These are phyloP conservation scores for Biancaea sappan DNA, from an alignment of 306 rosid genomes.

Conservation along the genomic window DNA sequence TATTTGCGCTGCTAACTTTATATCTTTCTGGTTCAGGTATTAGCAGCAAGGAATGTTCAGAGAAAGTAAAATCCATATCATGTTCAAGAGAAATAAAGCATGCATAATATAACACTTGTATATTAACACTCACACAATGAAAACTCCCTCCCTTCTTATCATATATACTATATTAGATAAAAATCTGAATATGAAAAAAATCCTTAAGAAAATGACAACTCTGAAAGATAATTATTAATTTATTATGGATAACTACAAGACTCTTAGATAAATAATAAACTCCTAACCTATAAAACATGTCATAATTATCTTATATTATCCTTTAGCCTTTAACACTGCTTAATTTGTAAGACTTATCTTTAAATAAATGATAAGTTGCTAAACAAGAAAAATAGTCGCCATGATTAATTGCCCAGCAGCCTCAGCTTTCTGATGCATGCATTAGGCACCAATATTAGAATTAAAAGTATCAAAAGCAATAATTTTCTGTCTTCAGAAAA, in stretches of 20 bases:
- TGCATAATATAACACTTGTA: neutral
- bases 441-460: neutral
- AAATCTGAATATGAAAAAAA: neutral
- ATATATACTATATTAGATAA: neutral
- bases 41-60: conserved; percentile 5
- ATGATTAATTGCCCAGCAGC: conserved; percentile 8
- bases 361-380: neutral
- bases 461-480: conserved; percentile 8
- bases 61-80: conserved; percentile 1
- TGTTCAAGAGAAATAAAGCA: neutral
- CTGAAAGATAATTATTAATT: neutral
- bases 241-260: too few species aligned
- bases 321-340: neutral
- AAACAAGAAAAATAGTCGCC: neutral
- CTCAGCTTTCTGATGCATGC: neutral
- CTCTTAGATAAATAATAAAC: too few species aligned
- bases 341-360: neutral
- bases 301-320: neutral
- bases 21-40: conserved; percentile 1
- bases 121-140: neutral
- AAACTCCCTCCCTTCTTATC: neutral
- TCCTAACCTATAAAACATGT: neutral
- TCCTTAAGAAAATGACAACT: neutral
- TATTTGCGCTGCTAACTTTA: conserved; percentile 9
- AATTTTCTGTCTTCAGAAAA: conserved; percentile 20